Conservation (phyloP, 441 rosid species). For the Hura crepitans region DNA sequence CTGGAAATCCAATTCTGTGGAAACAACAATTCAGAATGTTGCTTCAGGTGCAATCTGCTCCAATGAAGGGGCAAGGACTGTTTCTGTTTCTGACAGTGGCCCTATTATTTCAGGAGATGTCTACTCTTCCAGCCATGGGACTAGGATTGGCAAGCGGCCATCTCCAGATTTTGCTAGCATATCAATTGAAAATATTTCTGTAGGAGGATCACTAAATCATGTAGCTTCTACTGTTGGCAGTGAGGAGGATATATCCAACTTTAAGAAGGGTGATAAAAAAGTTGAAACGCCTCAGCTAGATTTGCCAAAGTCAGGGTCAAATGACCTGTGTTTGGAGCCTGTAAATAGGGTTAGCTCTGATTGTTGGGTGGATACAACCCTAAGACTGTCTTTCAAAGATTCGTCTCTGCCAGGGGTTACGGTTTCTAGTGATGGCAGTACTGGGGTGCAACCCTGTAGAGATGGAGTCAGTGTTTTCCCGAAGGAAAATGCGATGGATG, state of each 20-base stretch:
- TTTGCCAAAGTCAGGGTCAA: constrained; percentile 25
- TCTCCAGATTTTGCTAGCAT: constrained; percentile 22
- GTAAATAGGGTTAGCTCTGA: constrained; percentile 26
- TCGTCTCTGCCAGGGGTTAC: constrained; percentile 24
- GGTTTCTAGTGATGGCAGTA: constrained; percentile 15
- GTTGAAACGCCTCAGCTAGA: constrained; percentile 24
- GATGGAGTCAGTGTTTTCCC: constrained; percentile 28
- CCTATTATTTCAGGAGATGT: constrained; percentile 23
- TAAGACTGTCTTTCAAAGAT: constrained; percentile 36
- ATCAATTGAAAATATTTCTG: constrained; percentile 23
- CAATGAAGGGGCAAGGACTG: constrained; percentile 19
- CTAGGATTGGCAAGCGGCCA: constrained; percentile 23
- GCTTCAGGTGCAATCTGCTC: constrained; percentile 19
- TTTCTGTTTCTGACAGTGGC: constrained; percentile 26
- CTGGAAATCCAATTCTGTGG: constrained; percentile 25
- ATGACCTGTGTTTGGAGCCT: constrained; percentile 23
- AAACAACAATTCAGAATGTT: constrained; percentile 21
- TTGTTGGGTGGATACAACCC: constrained; percentile 33
- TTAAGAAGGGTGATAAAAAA: constrained; percentile 18
- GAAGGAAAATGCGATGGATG: constrained; percentile 25
- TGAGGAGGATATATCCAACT: constrained; percentile 22
- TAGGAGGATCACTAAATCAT: constrained; percentile 22
- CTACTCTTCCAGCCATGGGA: constrained; percentile 17
- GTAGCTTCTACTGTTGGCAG: constrained; percentile 23
- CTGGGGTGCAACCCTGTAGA: constrained; percentile 31